Evolutionary conservation across 805 yeast species (phyloP), one percentile per base, ranked within the genome.

Genomic region (Lipomyces yamanashiensis): DNA sequence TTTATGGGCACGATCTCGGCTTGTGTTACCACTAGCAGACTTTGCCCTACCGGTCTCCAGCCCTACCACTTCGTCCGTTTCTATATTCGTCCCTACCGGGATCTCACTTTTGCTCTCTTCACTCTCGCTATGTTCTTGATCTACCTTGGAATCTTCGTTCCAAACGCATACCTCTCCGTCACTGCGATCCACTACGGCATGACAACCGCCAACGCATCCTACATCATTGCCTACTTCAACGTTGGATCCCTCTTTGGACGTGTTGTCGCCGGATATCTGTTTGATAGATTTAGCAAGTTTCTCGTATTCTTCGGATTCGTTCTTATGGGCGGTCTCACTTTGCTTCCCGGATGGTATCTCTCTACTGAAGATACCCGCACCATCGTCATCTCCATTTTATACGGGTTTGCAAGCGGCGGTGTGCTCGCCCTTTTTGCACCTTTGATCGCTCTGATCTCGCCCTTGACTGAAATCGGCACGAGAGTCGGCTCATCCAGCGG

Each of bases 401-500:
- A 71, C 54, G 80, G 80, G 1, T 68, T 74, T 57, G 65, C 71
- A 54, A 64, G 73, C 8, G 79, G 79, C 7, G 74, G 77, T 1
- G 51, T 72, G 7, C 72, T 75, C 23, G 72, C 76, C n/a, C 58
- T 74, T 13, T 73, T 73, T 12, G 74, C 78, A 0, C 72, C 74
- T 10, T 56, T 72, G 15, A 67, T 74, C 2, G 75, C 76, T 0
- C 64, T 66, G 33, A 47, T 65, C 33, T 74, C 76, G 1, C 67
- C 71, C 0, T 66, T 71, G 48, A 51, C 70, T 21, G 67, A 70
- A 15, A 67, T 73, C n/a, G 77, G 78, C 7, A 69, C 71, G 2
- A 66, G 77, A 10, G 88, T 90, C 89, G 89, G 89, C 1, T 62
- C 85, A 44, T 82, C 90, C 1, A 78, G 88, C 47, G 78, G 82